Evolutionary conservation across 108 stramenopile genomes (phyloP).

Genomic region (Schizochytrium sp.): DNA sequence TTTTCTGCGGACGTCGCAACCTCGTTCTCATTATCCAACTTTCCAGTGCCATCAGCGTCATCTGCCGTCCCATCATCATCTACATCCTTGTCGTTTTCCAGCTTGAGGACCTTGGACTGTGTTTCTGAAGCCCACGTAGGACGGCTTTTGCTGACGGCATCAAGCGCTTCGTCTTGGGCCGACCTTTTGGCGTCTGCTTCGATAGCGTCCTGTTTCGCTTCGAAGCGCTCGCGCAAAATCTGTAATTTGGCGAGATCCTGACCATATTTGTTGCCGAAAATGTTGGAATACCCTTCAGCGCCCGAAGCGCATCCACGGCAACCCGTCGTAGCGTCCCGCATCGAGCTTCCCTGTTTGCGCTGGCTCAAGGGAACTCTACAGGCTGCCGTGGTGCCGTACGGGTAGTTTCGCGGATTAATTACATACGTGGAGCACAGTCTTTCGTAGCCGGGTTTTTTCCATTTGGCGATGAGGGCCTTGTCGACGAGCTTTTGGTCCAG

Average conservation of each 20-base stretch:
- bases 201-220: constrained; percentile 40
- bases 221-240: constrained; percentile 67
- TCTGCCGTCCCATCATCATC: constrained; percentile 31
- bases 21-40: not conserved
- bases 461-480: constrained; percentile 92
- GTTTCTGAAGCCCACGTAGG: not conserved
- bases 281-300: constrained; percentile 78
- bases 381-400: constrained; percentile 92
- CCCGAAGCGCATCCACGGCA: constrained; percentile 95
- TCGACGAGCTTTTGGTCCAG: constrained; percentile 89
- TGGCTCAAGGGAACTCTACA: constrained; percentile 82
- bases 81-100: constrained; percentile 31
- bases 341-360: constrained; percentile 50
- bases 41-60: constrained; percentile 8
- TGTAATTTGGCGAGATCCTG: constrained; percentile 96
- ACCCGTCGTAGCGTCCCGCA: constrained; percentile 83
- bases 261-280: constrained; percentile 99
- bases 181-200: constrained; percentile 24
- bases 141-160: constrained; percentile 11
- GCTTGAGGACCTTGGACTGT: not conserved
- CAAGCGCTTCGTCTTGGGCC: not conserved
- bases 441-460: constrained; percentile 99
- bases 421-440: constrained; percentile 95
- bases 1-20: too few species aligned
- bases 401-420: constrained; percentile 95